A percentile compares a stretch with the other conserved stretches of the same genome.
These are phyloP conservation scores for Mycogone perniciosa DNA, from an alignment of 2,329 filamentous ascomycete species.

Conservation along the genomic window DNA sequence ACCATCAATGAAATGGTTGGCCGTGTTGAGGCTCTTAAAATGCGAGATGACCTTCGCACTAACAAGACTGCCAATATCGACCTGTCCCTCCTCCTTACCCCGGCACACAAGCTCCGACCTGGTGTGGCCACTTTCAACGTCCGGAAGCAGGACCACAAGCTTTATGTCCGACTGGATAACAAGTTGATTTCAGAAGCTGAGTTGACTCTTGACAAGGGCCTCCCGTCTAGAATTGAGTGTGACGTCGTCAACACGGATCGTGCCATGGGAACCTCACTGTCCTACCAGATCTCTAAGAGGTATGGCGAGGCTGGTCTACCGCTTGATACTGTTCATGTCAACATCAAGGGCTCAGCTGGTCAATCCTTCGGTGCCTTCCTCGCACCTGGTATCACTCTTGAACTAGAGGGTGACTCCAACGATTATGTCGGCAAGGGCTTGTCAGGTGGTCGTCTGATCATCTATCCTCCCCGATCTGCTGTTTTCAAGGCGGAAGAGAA, in stretches of 20 bases:
- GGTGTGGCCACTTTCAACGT: slow-evolving; percentile 97
- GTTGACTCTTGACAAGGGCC: slow-evolving; percentile 85
- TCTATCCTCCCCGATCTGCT: slow-evolving; percentile 85
- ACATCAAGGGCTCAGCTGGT: slow-evolving; percentile 92
- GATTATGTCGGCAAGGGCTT: slow-evolving; percentile 96
- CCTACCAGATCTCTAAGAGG: slow-evolving; percentile 90
- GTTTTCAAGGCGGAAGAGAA: slow-evolving; percentile 97
- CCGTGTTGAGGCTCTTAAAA: slow-evolving; percentile 76
- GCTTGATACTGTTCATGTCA: slow-evolving; percentile 89
- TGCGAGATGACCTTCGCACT: slow-evolving; percentile 81
- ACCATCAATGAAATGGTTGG: slow-evolving; percentile 98
- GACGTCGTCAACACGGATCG: slow-evolving; percentile 96
- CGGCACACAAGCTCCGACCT: slow-evolving; percentile 90
- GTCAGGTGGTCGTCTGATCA: slow-evolving; percentile 84
- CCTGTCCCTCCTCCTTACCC: slow-evolving; percentile 84
- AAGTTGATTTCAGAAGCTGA: slow-evolving; percentile 96
- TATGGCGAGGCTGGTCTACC: slow-evolving; percentile 86
- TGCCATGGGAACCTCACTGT: slow-evolving; percentile 85
- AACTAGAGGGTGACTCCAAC: slow-evolving; percentile 92
- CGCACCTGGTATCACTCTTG: slow-evolving; percentile 85
- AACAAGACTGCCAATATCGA: slow-evolving; percentile 91
- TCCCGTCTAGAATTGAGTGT: slow-evolving; percentile 89
- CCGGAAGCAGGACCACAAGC: slow-evolving; percentile 91
- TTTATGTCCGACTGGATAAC: slow-evolving; percentile 91
- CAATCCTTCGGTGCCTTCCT: slow-evolving; percentile 96